Base-by-base conservation (phyloP, 306 rosid genomes). In the Macrotyloma uniflorum region DNA sequence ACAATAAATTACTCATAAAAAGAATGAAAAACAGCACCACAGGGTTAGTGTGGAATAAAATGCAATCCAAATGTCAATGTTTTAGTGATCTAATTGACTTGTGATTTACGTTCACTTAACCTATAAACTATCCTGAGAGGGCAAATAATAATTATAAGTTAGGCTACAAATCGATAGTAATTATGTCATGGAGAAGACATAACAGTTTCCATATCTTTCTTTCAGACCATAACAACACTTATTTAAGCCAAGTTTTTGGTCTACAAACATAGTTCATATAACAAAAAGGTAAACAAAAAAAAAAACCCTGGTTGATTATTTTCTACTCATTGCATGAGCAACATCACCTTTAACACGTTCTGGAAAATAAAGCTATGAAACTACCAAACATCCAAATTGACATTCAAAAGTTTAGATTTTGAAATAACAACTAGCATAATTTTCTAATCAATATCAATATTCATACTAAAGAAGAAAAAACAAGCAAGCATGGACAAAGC, bases 201-300 rank as follows among this genome's bases (percentile, higher is more conserved):
- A n/a, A n/a, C n/a, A n/a, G n/a, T n/a, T n/a, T n/a, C n/a, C n/a
- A 26, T 26, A 14, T 58, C 36, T 58, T 58, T 59, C 40, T 59
- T 59, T 28, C 66, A 59, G 15, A 59, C 66, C 66, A 26, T 59
- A 28, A 59, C 66, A 26, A 59, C 66, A 59, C 18, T 10, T 59
- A 28, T 59, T 24, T 28, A 28, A 26, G 20, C 36, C 40, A 57
- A n/a, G n/a, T n/a, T n/a, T n/a, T n/a, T n/a, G n/a, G n/a, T n/a
- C n/a, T n/a, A n/a, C n/a, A n/a, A n/a, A n/a, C n/a, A n/a, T n/a
- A n/a, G n/a, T n/a, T n/a, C n/a, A n/a, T n/a, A n/a, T n/a, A n/a
- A n/a, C n/a, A n/a, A n/a, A n/a, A n/a, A n/a, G n/a, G n/a, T n/a
- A n/a, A n/a, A n/a, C n/a, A n/a, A n/a, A n/a, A n/a, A n/a, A n/a